These are phyloP conservation scores for Acer yangbiense DNA, from an alignment of 345 rosid species.

Conservation along the genomic window DNA sequence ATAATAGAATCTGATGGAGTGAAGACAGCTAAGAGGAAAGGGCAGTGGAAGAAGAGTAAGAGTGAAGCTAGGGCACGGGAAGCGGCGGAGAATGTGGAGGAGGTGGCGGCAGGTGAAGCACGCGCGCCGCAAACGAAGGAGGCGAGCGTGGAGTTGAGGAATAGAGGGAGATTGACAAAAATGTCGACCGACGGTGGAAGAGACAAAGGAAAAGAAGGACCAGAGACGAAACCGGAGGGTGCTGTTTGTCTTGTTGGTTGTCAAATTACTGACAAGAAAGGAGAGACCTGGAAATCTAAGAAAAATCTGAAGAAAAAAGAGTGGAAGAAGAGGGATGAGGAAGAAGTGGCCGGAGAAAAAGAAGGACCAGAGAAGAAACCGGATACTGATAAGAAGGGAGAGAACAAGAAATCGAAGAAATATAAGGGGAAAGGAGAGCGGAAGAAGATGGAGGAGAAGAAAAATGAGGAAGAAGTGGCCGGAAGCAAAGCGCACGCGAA, in stretches of 20 bases:
- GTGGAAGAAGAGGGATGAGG: neutral
- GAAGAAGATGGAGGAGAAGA: neutral
- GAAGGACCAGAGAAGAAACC: neutral
- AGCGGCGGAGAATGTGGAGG: neutral
- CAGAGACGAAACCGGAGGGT: neutral
- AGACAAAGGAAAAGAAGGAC: neutral
- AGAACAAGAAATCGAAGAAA: neutral
- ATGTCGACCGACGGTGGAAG: neutral
- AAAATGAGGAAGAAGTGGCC: neutral
- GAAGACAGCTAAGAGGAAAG: neutral
- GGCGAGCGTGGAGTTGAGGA: neutral
- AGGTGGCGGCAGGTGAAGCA: neutral
- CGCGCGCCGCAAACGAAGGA: no score
- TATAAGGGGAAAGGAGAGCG: neutral
- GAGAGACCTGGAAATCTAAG: neutral
- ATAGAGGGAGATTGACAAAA: neutral
- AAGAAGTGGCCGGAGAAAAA: constrained; percentile 3
- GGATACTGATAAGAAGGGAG: neutral
- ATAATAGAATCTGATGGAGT: neutral
- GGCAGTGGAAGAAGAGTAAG: neutral
- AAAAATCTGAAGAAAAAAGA: neutral
- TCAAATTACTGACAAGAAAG: neutral
- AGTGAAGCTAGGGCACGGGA: neutral
- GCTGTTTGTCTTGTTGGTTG: neutral
- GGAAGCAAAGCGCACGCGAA: constrained; percentile 4